Base-by-base conservation (phyloP, 805 yeast genomes). In the Yarrowia sp. region DNA sequence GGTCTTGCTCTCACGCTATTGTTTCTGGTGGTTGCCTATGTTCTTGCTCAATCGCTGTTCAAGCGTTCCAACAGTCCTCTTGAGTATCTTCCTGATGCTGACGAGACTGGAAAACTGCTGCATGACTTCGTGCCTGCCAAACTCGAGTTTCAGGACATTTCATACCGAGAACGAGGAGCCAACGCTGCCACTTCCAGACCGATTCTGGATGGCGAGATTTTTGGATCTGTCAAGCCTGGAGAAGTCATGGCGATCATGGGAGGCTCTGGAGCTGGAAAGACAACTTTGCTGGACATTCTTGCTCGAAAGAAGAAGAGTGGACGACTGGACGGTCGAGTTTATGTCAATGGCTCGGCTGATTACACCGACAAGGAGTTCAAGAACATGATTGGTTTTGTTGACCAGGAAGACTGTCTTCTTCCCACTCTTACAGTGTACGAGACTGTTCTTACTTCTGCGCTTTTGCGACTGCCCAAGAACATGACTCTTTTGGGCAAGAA, bases 231-330 rank as follows among this genome's bases (percentile, higher is more conserved):
- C 2, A 84, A 84, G 61, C 96, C 98, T 1, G 88, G 97, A 40
- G 92, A 92, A 73, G 88, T 96, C 67, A 75, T 92, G 73, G 98
- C 99, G 0, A 91, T 95, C 44, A 90, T 95, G 96, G 99, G 99
- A 48, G 98, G 98, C 1, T 92, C 98, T 0, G 99, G 99, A 58
- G 98, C 99, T 14, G 99, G 99, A 62, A 95, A 95, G 73, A 93
- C 99, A 0, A 93, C 99, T 0, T 77, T 95, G 46, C 78, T 95
- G 61, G 99, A 95, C 72, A 92, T 95, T 66, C 78, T 95, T 65
- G 98, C 98, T 0, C 89, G 87, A 52, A 95, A 93, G 73, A 83
- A 86, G 72, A 95, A 93, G 72, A 81, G 86, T 35, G 99, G 99
- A 1, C 67, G 68, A 0, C 81, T 85, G 10, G 69, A 78, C 1